Evolutionary conservation across 2,329 filamentous ascomycete species (phyloP), one percentile per base, ranked within the genome.

Genomic region (Biscogniauxia marginata): DNA sequence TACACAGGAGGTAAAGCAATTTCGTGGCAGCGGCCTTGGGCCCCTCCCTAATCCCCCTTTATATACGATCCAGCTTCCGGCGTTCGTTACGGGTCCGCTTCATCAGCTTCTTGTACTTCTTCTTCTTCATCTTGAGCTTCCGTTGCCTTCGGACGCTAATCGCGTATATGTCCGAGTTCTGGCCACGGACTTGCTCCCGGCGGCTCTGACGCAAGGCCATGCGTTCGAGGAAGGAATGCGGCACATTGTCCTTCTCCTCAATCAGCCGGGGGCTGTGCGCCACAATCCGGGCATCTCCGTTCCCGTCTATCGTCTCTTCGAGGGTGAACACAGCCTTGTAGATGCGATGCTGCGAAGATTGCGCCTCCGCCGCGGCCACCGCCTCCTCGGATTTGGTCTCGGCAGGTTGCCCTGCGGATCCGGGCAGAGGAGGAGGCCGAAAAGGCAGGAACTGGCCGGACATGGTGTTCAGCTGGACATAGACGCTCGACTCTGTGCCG

Each of bases 31-130:
- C 16, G 8, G 11, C 48, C 13, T 6, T 34, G 21, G 19, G 34
- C 56, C 44, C 21, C 21, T 46, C 19, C 25, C 18, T 43, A 4
- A 4, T 3, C 30, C 57, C 54, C 55, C 47, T 59, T 75, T 79
- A 85, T 62, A 83, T 78, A 70, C 86, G 84, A 68, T 89, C 91
- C 68, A 95, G 80, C 79, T 93, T 96, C 72, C 92, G 86, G 72
- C 93, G 88, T 79, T 92, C 75, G 72, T 91, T 93, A 73, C 93
- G 86, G 70, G 93, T 97, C 75, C 86, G 84, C 82, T 89, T 90
- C 90, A 96, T 92, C 65, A 98, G 81, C 85, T 99, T 99, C 92
- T 97, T 98, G 77, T 96, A 96, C 87, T 99, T 99, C 84, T 98
- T 93, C 85, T 98, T 99, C 90, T 99, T 99, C 93, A 99, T 99